Conservation (phyloP, 371 early-diverging fungal genomes). For the Capillidium rhysosporum region DNA sequence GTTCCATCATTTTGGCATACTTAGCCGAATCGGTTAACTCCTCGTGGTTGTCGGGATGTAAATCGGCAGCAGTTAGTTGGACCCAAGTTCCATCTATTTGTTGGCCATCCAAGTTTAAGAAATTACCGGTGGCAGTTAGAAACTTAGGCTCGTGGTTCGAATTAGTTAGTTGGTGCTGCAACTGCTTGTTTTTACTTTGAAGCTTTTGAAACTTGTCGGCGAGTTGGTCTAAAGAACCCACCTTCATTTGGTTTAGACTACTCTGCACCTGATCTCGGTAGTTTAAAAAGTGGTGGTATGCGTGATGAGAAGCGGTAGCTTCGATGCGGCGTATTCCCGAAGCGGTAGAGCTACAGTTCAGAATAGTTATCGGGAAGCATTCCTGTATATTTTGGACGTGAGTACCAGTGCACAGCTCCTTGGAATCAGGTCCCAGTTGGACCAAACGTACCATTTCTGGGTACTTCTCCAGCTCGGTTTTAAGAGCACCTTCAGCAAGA, state of each 20-base stretch:
- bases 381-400: constrained; percentile 35
- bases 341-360: constrained; percentile 43
- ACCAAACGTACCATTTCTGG: constrained; percentile 36
- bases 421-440: constrained; percentile 23
- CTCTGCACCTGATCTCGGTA: constrained; percentile 18
- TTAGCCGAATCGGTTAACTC: not conserved
- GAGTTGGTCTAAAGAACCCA: not conserved
- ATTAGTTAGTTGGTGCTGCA: not conserved
- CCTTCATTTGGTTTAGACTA: not conserved
- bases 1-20: not conserved
- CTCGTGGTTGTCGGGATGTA: not conserved
- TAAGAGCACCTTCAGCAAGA: constrained; percentile 34
- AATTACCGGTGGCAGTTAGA: too few relatives aligned
- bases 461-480: constrained; percentile 48
- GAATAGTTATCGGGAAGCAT: constrained; percentile 48
- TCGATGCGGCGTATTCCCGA: constrained; percentile 28
- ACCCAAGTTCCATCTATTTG: too few relatives aligned
- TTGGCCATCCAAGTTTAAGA: too few relatives aligned
- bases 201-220: not conserved
- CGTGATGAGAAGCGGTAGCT: constrained; percentile 42
- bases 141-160: not conserved
- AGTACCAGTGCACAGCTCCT: constrained; percentile 58
- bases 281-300: constrained; percentile 21
- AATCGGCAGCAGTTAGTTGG: not conserved
- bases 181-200: not conserved